Base-by-base conservation (phyloP, 2,329 filamentous ascomycete species). In the Bipolaris gigantea region DNA sequence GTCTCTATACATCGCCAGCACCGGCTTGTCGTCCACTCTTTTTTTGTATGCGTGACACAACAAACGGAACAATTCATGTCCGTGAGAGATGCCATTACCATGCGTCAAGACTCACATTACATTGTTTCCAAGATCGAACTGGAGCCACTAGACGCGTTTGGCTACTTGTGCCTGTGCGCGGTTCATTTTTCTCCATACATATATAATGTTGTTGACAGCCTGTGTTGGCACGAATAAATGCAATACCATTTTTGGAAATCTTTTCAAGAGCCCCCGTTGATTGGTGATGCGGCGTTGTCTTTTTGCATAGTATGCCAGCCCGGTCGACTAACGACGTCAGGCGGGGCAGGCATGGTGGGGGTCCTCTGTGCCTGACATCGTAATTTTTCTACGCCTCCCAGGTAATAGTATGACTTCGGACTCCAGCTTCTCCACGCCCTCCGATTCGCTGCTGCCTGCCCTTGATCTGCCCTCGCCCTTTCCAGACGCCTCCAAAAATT, bases 41-140 rank as follows among this genome's bases (percentile, higher is more conserved):
- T 21, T 39, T 21, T 16, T 19, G 36, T 19, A 13, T 43, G 35
- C 50, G 21, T 33, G 27, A 23, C 13, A 13, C 36, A 16, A 46
- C 10, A 34, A 45, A 50, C 54, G 70, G 70, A 72, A 70, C 70
- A 64, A 60, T 63, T 57, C 64, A 74, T 73, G 70, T 71, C 69
- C 69, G 70, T 73, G 71, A 67, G 65, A 67, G 67, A 70, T 71
- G 66, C 70, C 38, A 59, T 53, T 57, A 53, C 58, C 56, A 71
- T 74, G 70, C 67, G 68, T 71, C 66, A 58, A 60, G 50, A 52
- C 62, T 70, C 69, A 72, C 71, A 73, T 73, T 73, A 67, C 62
- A 70, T 70, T 62, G 55, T 65, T 71, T 72, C 72, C 71, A 49
- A 73, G 61, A 74, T 59, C 48, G 67, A 62, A 27, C 35, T 32